Conservation (phyloP, 805 yeast species). For the Nakazawaea populi region DNA sequence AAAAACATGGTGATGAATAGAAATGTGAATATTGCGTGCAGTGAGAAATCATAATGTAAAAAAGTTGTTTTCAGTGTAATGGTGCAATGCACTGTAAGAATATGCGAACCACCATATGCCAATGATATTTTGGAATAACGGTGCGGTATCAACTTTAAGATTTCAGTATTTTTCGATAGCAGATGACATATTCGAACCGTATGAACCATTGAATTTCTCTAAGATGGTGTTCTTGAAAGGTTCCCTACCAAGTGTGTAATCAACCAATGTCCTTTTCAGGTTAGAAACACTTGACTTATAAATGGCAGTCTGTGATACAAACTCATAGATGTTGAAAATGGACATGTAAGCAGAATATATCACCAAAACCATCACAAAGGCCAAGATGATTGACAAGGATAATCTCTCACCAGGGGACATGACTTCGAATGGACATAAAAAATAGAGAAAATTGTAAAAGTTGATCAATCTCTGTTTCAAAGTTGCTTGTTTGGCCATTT, state of each 20-base stretch:
- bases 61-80: too few relatives aligned
- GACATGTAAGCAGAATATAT: conserved; percentile 2
- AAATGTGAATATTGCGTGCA: too few relatives aligned
- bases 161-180: neutral
- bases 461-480: neutral
- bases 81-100: too few relatives aligned
- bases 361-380: neutral
- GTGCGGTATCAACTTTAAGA: neutral
- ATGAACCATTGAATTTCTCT: neutral
- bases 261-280: neutral
- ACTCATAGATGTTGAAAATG: neutral
- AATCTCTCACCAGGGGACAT: conserved; percentile 6
- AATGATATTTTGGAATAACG: too few relatives aligned
- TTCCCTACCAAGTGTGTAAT: neutral
- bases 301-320: neutral
- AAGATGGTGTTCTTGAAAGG: neutral
- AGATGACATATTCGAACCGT: neutral
- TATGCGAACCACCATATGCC: too few relatives aligned
- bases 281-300: neutral
- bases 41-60: too few relatives aligned
- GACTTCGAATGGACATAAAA: conserved; percentile 1
- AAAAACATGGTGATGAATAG: too few relatives aligned
- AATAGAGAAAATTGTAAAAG: neutral
- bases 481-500: neutral
- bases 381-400: neutral